Evolutionary conservation across 2,329 filamentous ascomycete species (phyloP).

Genomic region (Fusarium penzigii): DNA sequence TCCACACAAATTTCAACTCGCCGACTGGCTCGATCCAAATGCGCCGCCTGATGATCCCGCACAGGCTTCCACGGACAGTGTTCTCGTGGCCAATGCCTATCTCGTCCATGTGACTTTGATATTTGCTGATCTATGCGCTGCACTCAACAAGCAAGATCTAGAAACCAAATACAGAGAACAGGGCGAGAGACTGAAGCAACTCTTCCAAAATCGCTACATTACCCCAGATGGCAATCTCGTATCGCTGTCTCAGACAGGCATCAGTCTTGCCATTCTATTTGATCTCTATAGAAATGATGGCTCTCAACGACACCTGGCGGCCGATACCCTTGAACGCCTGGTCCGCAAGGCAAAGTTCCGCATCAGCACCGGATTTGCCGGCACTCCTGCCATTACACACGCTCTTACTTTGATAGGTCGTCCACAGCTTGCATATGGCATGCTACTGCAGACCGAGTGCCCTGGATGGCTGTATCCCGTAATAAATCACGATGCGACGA

Average conservation of each 20-base stretch:
- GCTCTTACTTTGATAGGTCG: constrained; percentile 33
- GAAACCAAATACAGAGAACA: background rate
- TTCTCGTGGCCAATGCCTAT: constrained; percentile 3
- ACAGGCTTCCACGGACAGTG: background rate
- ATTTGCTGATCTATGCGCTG: background rate
- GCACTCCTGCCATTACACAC: constrained; percentile 39
- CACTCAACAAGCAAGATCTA: background rate
- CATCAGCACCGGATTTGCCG: constrained; percentile 43
- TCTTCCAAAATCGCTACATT: background rate
- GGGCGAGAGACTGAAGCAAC: background rate
- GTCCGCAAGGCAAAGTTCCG: constrained; percentile 28
- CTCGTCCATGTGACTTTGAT: background rate
- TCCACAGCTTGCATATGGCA: constrained; percentile 41
- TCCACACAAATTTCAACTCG: constrained; percentile 2
- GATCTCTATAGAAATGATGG: background rate
- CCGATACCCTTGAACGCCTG: background rate
- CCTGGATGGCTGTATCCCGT: constrained; percentile 51
- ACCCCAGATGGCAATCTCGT: background rate
- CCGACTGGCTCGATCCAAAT: constrained; percentile 18
- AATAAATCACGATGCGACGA: constrained; percentile 42
- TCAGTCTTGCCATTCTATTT: background rate
- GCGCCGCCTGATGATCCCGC: constrained; percentile 3
- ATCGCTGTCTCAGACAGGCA: background rate
- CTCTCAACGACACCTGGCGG: background rate
- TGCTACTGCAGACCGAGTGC: constrained; percentile 45